These are phyloP conservation scores for Cornus kousa DNA, from an alignment of 148 eudicot species.

Conservation along the genomic window DNA sequence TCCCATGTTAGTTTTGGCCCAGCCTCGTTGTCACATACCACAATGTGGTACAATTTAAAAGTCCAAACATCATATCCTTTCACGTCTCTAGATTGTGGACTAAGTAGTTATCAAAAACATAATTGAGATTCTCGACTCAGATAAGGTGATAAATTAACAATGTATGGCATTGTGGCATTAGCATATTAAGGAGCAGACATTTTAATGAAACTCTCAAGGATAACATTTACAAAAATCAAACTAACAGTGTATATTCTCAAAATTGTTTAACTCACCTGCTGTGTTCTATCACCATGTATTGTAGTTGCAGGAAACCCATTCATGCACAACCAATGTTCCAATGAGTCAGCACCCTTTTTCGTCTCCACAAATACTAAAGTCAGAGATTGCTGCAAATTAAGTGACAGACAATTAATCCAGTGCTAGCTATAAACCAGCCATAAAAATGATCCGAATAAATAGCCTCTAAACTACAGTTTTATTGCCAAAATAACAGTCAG, in stretches of 20 bases:
- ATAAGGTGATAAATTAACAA: background rate
- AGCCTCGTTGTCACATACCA: too few relatives aligned
- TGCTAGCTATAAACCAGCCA: background rate
- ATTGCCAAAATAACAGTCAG: background rate
- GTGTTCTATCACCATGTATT: conserved; percentile 34
- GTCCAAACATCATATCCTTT: too few relatives aligned
- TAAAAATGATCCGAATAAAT: background rate
- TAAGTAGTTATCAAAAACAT: background rate
- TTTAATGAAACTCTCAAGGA: background rate
- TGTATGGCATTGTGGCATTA: background rate
- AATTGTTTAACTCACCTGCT: background rate
- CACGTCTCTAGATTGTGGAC: background rate
- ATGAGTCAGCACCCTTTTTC: conserved; percentile 37
- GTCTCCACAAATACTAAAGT: conserved; percentile 41
- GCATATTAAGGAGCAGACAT: background rate
- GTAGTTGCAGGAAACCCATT: conserved; percentile 40
- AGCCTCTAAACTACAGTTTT: background rate
- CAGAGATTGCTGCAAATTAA: conserved; percentile 28
- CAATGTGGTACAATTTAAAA: too few relatives aligned
- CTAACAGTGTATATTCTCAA: background rate
- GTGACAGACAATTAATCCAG: background rate
- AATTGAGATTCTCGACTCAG: background rate
- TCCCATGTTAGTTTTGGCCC: too few relatives aligned
- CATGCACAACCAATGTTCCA: conserved; percentile 29
- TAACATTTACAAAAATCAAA: too few relatives aligned